Conservation (phyloP, 2,329 filamentous ascomycete species). For the Monosporascus sp. region DNA sequence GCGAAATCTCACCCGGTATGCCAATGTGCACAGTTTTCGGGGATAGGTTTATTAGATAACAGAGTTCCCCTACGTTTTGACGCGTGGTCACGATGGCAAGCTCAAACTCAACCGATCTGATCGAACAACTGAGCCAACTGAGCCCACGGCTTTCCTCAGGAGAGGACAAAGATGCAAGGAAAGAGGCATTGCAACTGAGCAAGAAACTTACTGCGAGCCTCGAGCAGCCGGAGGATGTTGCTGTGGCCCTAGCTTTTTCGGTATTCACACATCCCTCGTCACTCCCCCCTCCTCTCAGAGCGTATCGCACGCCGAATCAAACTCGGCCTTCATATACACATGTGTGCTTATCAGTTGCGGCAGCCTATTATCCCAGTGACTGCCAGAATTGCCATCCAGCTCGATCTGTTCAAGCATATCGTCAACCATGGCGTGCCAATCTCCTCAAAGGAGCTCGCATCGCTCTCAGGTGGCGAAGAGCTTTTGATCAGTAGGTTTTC, state of each 20-base stretch:
- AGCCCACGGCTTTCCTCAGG: not conserved
- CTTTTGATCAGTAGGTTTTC: slow-evolving; percentile 17
- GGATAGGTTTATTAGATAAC: not conserved
- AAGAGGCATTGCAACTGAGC: slow-evolving; percentile 7
- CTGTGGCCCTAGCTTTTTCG: slow-evolving; percentile 12
- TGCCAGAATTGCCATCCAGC: slow-evolving; percentile 16
- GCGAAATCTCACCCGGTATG: not conserved
- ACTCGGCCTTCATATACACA: not conserved
- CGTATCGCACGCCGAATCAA: no score
- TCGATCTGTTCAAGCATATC: slow-evolving; percentile 22
- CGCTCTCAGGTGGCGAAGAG: slow-evolving; percentile 18
- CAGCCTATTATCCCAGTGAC: slow-evolving; percentile 18
- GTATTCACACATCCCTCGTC: slow-evolving; percentile 2
- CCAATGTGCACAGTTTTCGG: not conserved
- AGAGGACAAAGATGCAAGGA: not conserved
- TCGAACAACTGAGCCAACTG: slow-evolving; percentile 10
- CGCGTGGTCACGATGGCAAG: not conserved
- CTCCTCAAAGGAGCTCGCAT: slow-evolving; percentile 15
- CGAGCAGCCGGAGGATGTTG: slow-evolving; percentile 10
- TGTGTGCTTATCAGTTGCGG: not conserved
- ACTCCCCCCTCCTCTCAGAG: not conserved
- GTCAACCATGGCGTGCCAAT: slow-evolving; percentile 5
- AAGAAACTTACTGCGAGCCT: slow-evolving; percentile 5
- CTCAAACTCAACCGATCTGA: not conserved
- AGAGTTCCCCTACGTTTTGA: not conserved